A percentile compares a stretch with the other conserved stretches of the same genome.
phyloP scores from a whole-genome alignment of 352 stramenopile species.

The Phytophthora pseudosyringae region DNA sequence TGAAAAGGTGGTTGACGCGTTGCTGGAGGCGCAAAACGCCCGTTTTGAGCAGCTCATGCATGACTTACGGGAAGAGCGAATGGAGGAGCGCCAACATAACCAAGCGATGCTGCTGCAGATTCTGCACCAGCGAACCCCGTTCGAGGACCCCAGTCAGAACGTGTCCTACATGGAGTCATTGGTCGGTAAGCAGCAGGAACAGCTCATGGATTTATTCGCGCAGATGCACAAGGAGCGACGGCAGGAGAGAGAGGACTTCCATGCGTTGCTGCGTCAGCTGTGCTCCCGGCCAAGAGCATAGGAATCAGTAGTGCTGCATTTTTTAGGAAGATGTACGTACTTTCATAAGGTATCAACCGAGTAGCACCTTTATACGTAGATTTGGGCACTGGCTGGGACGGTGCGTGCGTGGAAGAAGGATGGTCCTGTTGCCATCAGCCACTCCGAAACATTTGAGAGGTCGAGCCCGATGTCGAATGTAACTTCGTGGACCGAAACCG shows the following conservation, averaged over 20 bases:
- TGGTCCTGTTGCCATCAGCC: no score
- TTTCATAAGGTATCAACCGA: no score
- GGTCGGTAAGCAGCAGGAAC: slow-evolving; percentile 41
- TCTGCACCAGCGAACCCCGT: slow-evolving; percentile 33
- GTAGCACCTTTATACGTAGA: neutral
- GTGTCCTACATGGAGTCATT: slow-evolving; percentile 36
- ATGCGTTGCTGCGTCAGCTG: slow-evolving; percentile 34
- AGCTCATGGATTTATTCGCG: slow-evolving; percentile 46
- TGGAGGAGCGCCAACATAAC: slow-evolving; percentile 44
- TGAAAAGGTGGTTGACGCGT: slow-evolving; percentile 33
- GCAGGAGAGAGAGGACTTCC: slow-evolving; percentile 47
- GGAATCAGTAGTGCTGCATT: slow-evolving; percentile 16
- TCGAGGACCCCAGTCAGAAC: slow-evolving; percentile 30
- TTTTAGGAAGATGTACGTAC: slow-evolving; percentile 1
- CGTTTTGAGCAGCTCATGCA: slow-evolving; percentile 44
- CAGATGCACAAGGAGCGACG: slow-evolving; percentile 46
- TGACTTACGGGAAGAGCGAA: slow-evolving; percentile 37
- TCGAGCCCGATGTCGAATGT: slow-evolving; percentile 15
- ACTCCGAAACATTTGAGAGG: neutral
- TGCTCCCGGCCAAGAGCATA: slow-evolving; percentile 20
- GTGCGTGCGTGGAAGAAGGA: no score
- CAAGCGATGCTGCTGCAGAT: slow-evolving; percentile 44
- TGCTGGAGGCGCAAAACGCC: slow-evolving; percentile 40
- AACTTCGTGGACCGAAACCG: slow-evolving; percentile 24
- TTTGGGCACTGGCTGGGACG: slow-evolving; percentile 1